These are phyloP conservation scores for Leccinum huronense DNA, from an alignment of 1,284 basidiomycete genomes.

Conservation along the genomic window DNA sequence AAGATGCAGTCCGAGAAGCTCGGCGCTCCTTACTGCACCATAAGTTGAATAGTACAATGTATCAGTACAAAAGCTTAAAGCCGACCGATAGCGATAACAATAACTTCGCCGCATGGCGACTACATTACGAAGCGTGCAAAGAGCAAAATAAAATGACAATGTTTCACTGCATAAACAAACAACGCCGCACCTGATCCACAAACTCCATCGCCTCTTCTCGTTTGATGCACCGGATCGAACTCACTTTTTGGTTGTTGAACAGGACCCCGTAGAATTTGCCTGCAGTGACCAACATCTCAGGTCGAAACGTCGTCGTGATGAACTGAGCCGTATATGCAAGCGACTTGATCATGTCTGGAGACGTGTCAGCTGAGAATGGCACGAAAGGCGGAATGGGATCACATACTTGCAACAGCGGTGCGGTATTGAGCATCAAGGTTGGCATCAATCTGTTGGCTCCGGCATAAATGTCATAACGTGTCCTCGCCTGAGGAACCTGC, in stretches of 20 bases:
- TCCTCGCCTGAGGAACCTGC: slow-evolving; percentile 9
- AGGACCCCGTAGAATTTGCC: slow-evolving; percentile 99
- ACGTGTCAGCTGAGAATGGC: background rate
- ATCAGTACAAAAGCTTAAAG: background rate
- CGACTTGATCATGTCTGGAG: slow-evolving; percentile 88
- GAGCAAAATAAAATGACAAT: background rate
- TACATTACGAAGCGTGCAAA: background rate
- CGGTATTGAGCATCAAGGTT: slow-evolving; percentile 98
- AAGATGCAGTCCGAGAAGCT: background rate
- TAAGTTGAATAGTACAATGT: background rate
- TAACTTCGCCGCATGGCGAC: slow-evolving; percentile 6
- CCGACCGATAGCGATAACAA: slow-evolving; percentile 21
- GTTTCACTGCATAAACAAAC: slow-evolving; percentile 33
- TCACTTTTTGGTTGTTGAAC: slow-evolving; percentile 95
- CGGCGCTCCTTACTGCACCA: background rate
- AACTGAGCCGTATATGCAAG: slow-evolving; percentile 89
- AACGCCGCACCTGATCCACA: slow-evolving; percentile 68
- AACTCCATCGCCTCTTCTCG: slow-evolving; percentile 86
- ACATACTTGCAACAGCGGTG: slow-evolving; percentile 89
- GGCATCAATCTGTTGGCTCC: slow-evolving; percentile 76
- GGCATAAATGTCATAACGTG: slow-evolving; percentile 1
- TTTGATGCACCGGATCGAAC: slow-evolving; percentile 79
- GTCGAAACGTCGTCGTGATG: slow-evolving; percentile 97
- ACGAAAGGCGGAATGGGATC: background rate
- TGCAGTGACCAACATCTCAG: slow-evolving; percentile 93